Evolutionary conservation across 1,284 basidiomycete genomes (phyloP), one percentile per base, ranked within the genome.

Genomic region (Cutaneotrichosporon sp.): DNA sequence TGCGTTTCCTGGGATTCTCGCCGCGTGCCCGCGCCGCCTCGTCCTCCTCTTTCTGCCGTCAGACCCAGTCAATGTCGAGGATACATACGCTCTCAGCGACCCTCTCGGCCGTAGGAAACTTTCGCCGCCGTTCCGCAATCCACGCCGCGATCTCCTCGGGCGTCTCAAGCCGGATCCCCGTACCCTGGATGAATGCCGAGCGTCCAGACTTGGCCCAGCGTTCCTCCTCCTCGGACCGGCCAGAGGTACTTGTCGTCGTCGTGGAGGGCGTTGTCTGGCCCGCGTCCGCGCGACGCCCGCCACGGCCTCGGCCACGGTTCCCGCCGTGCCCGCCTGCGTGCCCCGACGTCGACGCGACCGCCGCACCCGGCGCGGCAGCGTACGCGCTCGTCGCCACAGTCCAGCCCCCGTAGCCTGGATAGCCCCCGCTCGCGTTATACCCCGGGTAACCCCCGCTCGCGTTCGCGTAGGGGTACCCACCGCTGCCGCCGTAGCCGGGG

Each of bases 71-170:
- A 17, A 7, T 20, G 13, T 30, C n/a, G 13, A 8, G 13, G 17
- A 4, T 17, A 55, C 70, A 45, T 10, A 78, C 77, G 66, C 90
- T 92, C 46, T 93, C 88, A 54, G 82, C 81, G 1, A 89, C 79
- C 17, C 83, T 81, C 45, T 78, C 68, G 14, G 79, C 72, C 14
- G 84, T 87, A 3, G 92, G 92, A 79, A 86, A 97, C 17, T 86
- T 82, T 58, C 83, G 83, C 73, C 83, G 90, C 42, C 92, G 83
- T 64, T 96, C 91, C 26, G 81, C 84, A 49, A 93, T 82, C 92
- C 92, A 97, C 37, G 81, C 81, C 12, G 82, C 83, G 53, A 96
- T 79, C 14, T 84, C 82, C 67, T 91, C 90, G 8, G 86, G 87
- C 1, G 87, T 85, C 63, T 93, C 82, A 9, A 96, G 79, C 12